Conservation (phyloP, 2,329 filamentous ascomycete genomes). For the Curvularia sp. region DNA sequence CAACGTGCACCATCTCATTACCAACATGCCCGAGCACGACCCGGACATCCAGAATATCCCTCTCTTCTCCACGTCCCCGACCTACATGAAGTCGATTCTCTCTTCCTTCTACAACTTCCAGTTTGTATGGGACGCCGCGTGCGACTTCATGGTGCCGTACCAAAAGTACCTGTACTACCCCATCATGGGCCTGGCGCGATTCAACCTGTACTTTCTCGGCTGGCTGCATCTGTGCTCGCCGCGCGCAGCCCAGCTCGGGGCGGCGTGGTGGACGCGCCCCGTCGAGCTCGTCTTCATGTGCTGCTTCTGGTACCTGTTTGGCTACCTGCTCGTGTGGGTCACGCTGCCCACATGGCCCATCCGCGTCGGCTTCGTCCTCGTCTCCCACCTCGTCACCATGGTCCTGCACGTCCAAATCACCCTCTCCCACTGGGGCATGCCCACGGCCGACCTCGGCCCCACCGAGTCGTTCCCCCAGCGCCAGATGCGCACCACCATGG, state of each 20-base stretch:
- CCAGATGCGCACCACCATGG: slow-evolving; percentile 93
- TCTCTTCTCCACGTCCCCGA: slow-evolving; percentile 85
- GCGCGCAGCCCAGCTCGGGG: slow-evolving; percentile 74
- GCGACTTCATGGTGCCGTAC: slow-evolving; percentile 72
- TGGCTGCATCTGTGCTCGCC: slow-evolving; percentile 78
- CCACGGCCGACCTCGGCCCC: slow-evolving; percentile 82
- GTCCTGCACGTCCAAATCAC: slow-evolving; percentile 90
- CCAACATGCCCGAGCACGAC: slow-evolving; percentile 64
- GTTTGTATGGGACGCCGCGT: slow-evolving; percentile 79
- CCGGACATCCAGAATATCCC: slow-evolving; percentile 69
- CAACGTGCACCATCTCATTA: slow-evolving; percentile 72
- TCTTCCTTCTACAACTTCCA: slow-evolving; percentile 85
- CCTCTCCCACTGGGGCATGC: slow-evolving; percentile 92
- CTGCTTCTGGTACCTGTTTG: slow-evolving; percentile 88
- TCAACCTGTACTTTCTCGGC: slow-evolving; percentile 85
- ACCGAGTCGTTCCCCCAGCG: slow-evolving; percentile 87
- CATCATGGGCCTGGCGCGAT: slow-evolving; percentile 79
- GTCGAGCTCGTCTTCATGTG: slow-evolving; percentile 78
- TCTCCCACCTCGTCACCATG: slow-evolving; percentile 82
- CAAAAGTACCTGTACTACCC: slow-evolving; percentile 87
- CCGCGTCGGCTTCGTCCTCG: slow-evolving; percentile 76
- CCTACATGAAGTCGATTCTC: slow-evolving; percentile 74
- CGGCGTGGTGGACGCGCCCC: slow-evolving; percentile 83
- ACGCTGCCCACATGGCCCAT: slow-evolving; percentile 72
- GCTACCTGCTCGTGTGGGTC: slow-evolving; percentile 79